Evolutionary conservation across 805 yeast genomes (phyloP).

Genomic region (Lachancea sp.): DNA sequence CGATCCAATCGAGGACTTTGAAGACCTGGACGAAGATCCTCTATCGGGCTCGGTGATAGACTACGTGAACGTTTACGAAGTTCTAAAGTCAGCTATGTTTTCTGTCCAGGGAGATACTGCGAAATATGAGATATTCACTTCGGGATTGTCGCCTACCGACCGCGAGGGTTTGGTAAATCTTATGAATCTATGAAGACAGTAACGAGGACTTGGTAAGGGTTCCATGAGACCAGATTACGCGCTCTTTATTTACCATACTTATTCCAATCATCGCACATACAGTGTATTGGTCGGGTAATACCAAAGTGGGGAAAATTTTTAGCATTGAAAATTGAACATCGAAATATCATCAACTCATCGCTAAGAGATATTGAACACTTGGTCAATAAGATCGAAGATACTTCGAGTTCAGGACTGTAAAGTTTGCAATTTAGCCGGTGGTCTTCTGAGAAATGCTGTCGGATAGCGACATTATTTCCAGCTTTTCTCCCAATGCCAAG

Average conservation of each 20-base stretch:
- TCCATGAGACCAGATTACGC: no score
- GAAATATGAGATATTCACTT: conserved; percentile 45
- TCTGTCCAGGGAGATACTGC: conserved; percentile 44
- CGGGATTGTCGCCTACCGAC: conserved; percentile 34
- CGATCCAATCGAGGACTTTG: conserved; percentile 48
- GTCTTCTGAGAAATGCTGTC: neutral
- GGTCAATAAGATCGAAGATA: neutral
- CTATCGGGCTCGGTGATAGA: conserved; percentile 76
- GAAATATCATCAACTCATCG: conserved; percentile 5
- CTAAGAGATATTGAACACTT: neutral
- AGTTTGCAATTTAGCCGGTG: neutral
- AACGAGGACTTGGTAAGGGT: neutral
- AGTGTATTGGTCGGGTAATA: no score
- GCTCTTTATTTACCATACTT: no score
- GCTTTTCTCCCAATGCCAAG: conserved; percentile 28
- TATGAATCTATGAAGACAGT: conserved; percentile 11
- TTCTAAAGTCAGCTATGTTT: conserved; percentile 51
- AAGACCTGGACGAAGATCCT: conserved; percentile 77
- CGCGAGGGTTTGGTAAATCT: conserved; percentile 30
- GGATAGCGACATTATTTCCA: conserved; percentile 19
- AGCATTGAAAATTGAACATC: conserved; percentile 1
- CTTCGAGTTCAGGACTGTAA: neutral
- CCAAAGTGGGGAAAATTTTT: neutral
- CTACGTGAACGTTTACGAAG: conserved; percentile 59
- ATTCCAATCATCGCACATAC: no score